phyloP scores from a whole-genome alignment of 2,329 filamentous ascomycete species.

The Basipetospora chlamydospora region DNA sequence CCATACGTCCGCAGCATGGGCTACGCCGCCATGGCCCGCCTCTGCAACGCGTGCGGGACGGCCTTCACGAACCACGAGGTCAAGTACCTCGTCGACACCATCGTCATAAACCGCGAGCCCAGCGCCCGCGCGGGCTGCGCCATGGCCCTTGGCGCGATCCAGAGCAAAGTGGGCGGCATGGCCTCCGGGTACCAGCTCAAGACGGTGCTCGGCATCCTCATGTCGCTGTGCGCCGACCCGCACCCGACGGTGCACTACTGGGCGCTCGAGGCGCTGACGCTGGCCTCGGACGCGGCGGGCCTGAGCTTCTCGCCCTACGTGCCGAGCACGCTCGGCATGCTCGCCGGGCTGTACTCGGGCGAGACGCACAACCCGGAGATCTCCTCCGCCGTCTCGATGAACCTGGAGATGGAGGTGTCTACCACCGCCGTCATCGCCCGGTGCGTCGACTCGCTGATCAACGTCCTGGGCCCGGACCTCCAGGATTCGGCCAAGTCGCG shows the following conservation, averaged over 20 bases:
- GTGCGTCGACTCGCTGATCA: slow-evolving; percentile 89
- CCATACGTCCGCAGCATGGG: slow-evolving; percentile 75
- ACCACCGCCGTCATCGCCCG: slow-evolving; percentile 72
- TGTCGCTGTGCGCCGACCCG: slow-evolving; percentile 91
- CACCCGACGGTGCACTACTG: slow-evolving; percentile 94
- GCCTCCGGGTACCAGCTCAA: slow-evolving; percentile 92
- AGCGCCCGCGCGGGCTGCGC: slow-evolving; percentile 89
- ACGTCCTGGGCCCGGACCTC: slow-evolving; percentile 86
- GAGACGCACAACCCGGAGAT: slow-evolving; percentile 86
- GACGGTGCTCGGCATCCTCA: slow-evolving; percentile 93
- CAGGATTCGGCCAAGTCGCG: slow-evolving; percentile 87
- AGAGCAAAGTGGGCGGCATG: slow-evolving; percentile 94
- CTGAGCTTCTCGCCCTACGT: slow-evolving; percentile 86
- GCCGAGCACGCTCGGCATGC: slow-evolving; percentile 79
- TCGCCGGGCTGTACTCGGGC: slow-evolving; percentile 81
- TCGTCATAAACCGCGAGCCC: slow-evolving; percentile 85
- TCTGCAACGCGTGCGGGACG: slow-evolving; percentile 76
- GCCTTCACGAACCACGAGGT: slow-evolving; percentile 80
- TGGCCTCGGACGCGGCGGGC: slow-evolving; percentile 82
- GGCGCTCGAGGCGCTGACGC: slow-evolving; percentile 77
- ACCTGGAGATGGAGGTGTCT: slow-evolving; percentile 72
- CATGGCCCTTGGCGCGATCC: slow-evolving; percentile 82
- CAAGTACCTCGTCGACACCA: slow-evolving; percentile 83
- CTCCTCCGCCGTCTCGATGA: slow-evolving; percentile 67
- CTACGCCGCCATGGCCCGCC: slow-evolving; percentile 68